Percentiles rank a stretch among this genome's conserved stretches.
Evolutionary conservation across 129 eudicot species (phyloP).

Genomic region (Artemisia tridentata): DNA sequence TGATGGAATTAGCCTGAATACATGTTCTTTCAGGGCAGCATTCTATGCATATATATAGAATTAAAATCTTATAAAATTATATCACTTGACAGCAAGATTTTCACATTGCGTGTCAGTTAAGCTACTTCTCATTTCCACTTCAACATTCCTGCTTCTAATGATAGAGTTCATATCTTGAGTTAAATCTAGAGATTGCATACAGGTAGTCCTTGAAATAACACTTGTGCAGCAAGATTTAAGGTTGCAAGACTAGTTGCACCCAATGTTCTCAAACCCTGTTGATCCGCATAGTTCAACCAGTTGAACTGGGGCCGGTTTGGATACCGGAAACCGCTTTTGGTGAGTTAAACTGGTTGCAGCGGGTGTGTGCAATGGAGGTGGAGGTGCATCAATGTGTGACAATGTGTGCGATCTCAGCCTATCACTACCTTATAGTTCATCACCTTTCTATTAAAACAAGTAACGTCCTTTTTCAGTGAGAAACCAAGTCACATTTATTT

Average conservation of each 20-base stretch:
- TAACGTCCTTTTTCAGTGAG: no score
- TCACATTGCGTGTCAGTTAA: not conserved
- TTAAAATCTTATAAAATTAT: not conserved
- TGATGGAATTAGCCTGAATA: not conserved
- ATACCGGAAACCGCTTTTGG: no score
- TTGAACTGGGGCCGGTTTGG: not conserved
- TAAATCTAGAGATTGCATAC: not conserved
- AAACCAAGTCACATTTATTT: no score
- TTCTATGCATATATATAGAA: not conserved
- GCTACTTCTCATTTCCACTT: not conserved
- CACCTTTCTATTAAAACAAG: no score
- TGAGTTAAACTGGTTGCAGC: not conserved
- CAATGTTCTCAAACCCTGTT: no score
- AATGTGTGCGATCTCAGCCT: no score
- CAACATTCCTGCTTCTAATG: not conserved
- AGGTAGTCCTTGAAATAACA: not conserved
- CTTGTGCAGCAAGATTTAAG: not conserved
- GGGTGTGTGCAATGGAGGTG: no score
- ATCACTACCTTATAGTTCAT: no score
- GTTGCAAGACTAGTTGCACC: no score
- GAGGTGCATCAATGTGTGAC: no score
- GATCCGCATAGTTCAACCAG: not conserved
- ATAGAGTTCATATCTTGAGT: slow-evolving; percentile 11
- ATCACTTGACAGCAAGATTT: not conserved
- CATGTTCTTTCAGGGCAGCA: not conserved